Percentiles rank a stretch among this genome's conserved stretches.
These are phyloP conservation scores for Colletotrichum agaves DNA, from an alignment of 2,329 filamentous ascomycete genomes.

Conservation along the genomic window DNA sequence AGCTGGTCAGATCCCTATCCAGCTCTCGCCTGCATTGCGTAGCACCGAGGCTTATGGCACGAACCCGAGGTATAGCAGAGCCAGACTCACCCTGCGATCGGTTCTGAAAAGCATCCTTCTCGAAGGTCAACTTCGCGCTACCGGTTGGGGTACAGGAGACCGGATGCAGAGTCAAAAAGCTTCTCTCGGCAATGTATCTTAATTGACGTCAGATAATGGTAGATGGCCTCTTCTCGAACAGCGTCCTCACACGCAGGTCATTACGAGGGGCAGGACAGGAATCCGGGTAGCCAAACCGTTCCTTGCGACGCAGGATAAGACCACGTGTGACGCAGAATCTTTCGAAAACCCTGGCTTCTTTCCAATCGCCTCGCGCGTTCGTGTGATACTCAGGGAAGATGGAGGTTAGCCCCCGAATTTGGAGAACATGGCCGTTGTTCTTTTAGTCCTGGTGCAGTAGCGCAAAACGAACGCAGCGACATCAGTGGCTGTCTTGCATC, in stretches of 20 bases:
- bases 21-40: no score
- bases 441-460: conserved; percentile 35
- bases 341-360: conserved; percentile 9
- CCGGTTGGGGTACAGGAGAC: conserved; percentile 21
- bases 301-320: conserved; percentile 14
- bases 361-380: conserved; percentile 19
- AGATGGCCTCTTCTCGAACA: conserved; percentile 16
- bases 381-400: conserved; percentile 6
- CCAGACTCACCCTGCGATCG: not conserved
- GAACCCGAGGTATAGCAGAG: not conserved
- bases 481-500: conserved; percentile 23
- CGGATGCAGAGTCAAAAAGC: conserved; percentile 32
- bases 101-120: not conserved
- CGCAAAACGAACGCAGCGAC: not conserved
- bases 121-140: conserved; percentile 4
- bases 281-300: conserved; percentile 3
- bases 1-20: no score
- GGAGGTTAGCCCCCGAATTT: conserved; percentile 30
- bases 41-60: not conserved
- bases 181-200: conserved; percentile 26
- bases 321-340: conserved; percentile 20
- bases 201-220: conserved; percentile 18
- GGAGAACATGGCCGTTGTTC: conserved; percentile 33
- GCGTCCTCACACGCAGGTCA: not conserved
- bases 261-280: conserved; percentile 2